A percentile compares a stretch with the other conserved stretches of the same genome.
Conservation (phyloP, 1,139 yeast species). For the Saccharomycopsis hybrid region DNA sequence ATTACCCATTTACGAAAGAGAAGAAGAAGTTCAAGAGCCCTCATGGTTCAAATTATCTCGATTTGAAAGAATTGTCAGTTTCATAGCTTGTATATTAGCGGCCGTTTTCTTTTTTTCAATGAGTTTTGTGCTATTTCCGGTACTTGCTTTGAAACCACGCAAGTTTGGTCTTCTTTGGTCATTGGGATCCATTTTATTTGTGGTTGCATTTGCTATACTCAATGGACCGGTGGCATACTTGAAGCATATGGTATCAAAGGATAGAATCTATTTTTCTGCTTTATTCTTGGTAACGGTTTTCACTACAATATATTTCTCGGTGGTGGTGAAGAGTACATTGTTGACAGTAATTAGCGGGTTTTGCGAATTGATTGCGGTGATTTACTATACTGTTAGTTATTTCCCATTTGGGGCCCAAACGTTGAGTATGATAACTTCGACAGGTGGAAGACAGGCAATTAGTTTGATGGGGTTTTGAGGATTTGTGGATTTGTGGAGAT, state of each 20-base stretch:
- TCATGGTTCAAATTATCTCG: slow-evolving; percentile 40
- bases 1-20: slow-evolving; percentile 20
- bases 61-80: slow-evolving; percentile 75
- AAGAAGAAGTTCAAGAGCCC: slow-evolving; percentile 18
- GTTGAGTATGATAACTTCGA: slow-evolving; percentile 71
- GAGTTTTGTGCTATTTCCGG: slow-evolving; percentile 81
- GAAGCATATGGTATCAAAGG: slow-evolving; percentile 66
- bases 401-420: slow-evolving; percentile 95
- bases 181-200: slow-evolving; percentile 80
- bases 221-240: slow-evolving; percentile 86
- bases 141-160: slow-evolving; percentile 81
- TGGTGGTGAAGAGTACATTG: slow-evolving; percentile 59
- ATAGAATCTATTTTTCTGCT: slow-evolving; percentile 70
- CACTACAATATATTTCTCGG: slow-evolving; percentile 54
- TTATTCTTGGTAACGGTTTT: slow-evolving; percentile 74
- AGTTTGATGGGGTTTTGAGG: slow-evolving; percentile 40
- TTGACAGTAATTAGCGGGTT: slow-evolving; percentile 72
- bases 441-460: slow-evolving; percentile 73
- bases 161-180: slow-evolving; percentile 92
- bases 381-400: slow-evolving; percentile 85
- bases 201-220: slow-evolving; percentile 80
- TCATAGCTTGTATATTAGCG: slow-evolving; percentile 69
- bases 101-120: slow-evolving; percentile 73
- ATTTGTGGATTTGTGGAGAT: background rate
- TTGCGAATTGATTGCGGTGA: slow-evolving; percentile 74